Conservation (phyloP, 495 filamentous ascomycete species). For the Aspergillus taichungensis region DNA sequence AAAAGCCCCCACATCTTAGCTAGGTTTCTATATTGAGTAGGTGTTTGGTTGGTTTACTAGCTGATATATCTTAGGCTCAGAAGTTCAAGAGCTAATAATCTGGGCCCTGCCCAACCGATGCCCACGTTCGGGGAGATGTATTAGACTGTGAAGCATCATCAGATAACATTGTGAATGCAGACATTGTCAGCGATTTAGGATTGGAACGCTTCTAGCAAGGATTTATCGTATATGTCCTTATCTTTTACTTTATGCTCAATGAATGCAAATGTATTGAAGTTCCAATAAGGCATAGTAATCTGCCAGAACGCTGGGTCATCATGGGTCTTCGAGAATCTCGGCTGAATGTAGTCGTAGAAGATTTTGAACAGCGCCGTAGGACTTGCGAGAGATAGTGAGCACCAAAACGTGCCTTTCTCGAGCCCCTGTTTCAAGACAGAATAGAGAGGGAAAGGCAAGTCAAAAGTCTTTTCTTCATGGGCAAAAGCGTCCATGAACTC, state of each 20-base stretch:
- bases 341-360: constrained; percentile 22
- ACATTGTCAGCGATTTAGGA: too few species aligned
- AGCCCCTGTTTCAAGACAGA: constrained; percentile 10
- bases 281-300: constrained; percentile 18
- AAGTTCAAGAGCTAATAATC: too few species aligned
- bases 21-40: too few species aligned
- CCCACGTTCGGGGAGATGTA: too few species aligned
- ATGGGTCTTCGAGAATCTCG: constrained; percentile 12
- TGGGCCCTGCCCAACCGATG: too few species aligned
- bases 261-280: constrained; percentile 5
- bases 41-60: too few species aligned
- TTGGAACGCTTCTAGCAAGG: constrained; percentile 11
- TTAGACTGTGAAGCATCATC: too few species aligned
- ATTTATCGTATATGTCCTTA: constrained; percentile 12
- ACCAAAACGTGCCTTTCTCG: constrained; percentile 20
- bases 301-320: constrained; percentile 5
- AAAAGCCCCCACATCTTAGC: too few species aligned
- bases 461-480: constrained; percentile 6
- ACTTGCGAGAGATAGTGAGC: constrained; percentile 14
- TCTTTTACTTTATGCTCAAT: constrained; percentile 12
- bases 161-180: too few species aligned
- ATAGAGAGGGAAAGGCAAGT: neutral
- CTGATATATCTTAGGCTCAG: too few species aligned
- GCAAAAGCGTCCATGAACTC: constrained; percentile 13
- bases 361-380: constrained; percentile 11